phyloP scores from a whole-genome alignment of 1,139 yeast species.

The Magnusiomyces fungicola region DNA sequence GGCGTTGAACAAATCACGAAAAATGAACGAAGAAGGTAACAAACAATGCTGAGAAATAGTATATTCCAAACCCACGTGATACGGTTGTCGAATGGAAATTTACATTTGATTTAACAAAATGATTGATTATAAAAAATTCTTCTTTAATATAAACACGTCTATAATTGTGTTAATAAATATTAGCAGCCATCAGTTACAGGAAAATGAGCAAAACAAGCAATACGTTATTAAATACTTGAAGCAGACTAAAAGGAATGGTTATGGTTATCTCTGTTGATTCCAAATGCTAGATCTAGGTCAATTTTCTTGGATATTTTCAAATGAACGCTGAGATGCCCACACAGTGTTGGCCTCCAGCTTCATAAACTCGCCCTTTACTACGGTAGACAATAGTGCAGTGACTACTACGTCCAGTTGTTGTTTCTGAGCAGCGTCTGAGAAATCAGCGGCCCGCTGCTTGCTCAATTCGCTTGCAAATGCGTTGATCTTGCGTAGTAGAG shows the following conservation, averaged over 20 bases:
- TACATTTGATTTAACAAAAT: background rate
- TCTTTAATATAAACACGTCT: background rate
- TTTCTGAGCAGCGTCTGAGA: conserved; percentile 16
- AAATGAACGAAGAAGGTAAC: too few species aligned
- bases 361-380: conserved; percentile 19
- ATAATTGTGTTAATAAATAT: too few species aligned
- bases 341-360: conserved; percentile 12
- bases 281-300: background rate
- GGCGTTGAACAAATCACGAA: too few species aligned
- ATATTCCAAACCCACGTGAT: too few species aligned
- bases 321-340: conserved; percentile 36
- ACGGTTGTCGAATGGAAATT: too few species aligned
- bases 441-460: conserved; percentile 10
- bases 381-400: conserved; percentile 22
- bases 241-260: too few species aligned
- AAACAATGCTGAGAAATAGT: too few species aligned
- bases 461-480: conserved; percentile 21
- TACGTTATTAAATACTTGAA: too few species aligned
- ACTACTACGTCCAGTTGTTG: conserved; percentile 24
- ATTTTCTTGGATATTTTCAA: too few species aligned
- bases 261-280: background rate
- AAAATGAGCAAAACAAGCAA: too few species aligned
- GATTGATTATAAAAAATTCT: background rate
- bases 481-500: conserved; percentile 24
- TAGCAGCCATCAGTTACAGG: too few species aligned